These are phyloP conservation scores for Papiliotrema nemorosa DNA, from an alignment of 1,284 basidiomycete genomes.

Conservation along the genomic window DNA sequence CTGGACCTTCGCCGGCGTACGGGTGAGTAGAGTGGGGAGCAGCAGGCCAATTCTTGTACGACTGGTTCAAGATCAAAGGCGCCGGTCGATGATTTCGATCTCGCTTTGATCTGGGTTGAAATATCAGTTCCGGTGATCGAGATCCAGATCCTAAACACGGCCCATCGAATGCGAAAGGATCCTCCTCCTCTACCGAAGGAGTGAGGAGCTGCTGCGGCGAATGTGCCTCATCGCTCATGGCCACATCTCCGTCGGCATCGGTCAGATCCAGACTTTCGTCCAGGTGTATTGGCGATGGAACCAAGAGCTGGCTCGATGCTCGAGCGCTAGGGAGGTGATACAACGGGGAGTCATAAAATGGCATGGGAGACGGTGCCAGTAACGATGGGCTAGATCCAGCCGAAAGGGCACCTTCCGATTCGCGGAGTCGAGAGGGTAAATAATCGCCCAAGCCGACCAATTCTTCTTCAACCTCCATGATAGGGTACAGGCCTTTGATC, in stretches of 20 bases:
- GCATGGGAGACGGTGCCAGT: not conserved
- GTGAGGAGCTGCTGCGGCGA: not conserved
- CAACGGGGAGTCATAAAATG: not conserved
- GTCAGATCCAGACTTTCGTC: not conserved
- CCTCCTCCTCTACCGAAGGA: not conserved
- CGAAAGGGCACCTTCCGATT: not conserved
- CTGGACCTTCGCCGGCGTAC: conserved; percentile 3
- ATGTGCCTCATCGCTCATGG: not conserved
- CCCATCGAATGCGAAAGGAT: not conserved
- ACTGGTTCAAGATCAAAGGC: conserved; percentile 6
- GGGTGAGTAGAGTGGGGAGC: conserved; percentile 2
- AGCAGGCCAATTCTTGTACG: not conserved
- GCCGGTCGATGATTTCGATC: conserved; percentile 4
- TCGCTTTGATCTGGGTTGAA: not conserved
- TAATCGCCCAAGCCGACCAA: conserved; percentile 34
- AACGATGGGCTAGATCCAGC: not conserved
- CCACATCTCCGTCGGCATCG: not conserved
- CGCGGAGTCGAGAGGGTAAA: conserved; percentile 10
- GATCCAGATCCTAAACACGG: not conserved
- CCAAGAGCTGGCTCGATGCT: not conserved
- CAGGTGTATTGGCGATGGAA: not conserved
- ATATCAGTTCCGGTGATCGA: not conserved
- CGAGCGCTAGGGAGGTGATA: not conserved
- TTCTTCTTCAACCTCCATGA: conserved; percentile 23
- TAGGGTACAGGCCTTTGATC: conserved; percentile 34